A percentile compares a stretch with the other conserved stretches of the same genome.
Conservation (phyloP, 208 protist genomes). For the Trypanosoma theileri region DNA sequence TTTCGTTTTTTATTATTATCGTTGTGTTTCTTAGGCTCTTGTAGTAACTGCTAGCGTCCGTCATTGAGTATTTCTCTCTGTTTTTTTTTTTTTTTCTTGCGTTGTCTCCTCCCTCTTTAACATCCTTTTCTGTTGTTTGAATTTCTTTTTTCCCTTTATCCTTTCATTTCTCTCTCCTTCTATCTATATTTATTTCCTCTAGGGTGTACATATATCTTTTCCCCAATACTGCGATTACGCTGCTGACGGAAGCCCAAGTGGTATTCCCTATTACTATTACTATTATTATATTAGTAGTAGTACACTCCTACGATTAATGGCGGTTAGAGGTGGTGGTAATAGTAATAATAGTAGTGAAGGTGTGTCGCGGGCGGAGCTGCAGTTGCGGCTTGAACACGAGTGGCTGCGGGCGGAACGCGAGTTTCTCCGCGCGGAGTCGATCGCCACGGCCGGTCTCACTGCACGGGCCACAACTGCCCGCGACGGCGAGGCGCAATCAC, state of each 20-base stretch:
- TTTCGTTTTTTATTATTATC: too few species aligned
- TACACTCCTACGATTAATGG: too few species aligned
- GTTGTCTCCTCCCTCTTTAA: not conserved
- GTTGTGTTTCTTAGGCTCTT: too few species aligned
- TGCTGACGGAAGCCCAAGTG: not conserved
- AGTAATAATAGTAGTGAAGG: too few species aligned
- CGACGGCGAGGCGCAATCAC: conserved; percentile 40
- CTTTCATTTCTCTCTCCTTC: conserved; percentile 3
- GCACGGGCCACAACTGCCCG: conserved; percentile 52
- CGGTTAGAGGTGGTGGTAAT: too few species aligned
- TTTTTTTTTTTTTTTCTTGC: not conserved
- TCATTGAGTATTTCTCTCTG: not conserved
- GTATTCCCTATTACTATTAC: too few species aligned
- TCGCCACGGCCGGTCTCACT: conserved; percentile 34
- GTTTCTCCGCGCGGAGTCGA: conserved; percentile 46
- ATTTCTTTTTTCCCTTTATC: not conserved
- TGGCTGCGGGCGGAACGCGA: conserved; percentile 44
- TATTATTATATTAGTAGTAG: too few species aligned
- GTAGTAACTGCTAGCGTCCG: too few species aligned
- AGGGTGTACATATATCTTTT: not conserved
- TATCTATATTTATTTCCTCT: not conserved
- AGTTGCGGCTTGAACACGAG: conserved; percentile 49
- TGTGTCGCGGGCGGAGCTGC: conserved; percentile 19
- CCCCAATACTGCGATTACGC: not conserved
- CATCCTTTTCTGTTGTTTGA: conserved; percentile 11